These are phyloP conservation scores for Exserohilum turcica DNA, from an alignment of 2,329 filamentous ascomycete species.

Conservation along the genomic window DNA sequence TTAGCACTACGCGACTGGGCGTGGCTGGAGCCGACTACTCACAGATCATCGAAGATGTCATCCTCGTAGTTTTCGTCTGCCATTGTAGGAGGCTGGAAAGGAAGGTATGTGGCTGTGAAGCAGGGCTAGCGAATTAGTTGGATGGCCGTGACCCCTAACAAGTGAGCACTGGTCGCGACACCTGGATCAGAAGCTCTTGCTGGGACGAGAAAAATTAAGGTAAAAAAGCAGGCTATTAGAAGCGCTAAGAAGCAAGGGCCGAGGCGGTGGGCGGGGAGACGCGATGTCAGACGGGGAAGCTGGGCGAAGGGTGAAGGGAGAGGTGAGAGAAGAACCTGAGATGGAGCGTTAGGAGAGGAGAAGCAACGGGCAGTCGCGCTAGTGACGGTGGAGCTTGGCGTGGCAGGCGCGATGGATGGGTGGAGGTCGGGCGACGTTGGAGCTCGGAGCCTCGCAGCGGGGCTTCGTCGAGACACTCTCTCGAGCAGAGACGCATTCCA, in stretches of 20 bases:
- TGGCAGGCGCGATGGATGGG: slow-evolving; percentile 14
- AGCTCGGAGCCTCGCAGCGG: slow-evolving; percentile 24
- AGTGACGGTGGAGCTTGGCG: slow-evolving; percentile 27
- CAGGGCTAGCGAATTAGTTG: background rate
- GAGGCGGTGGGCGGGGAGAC: background rate
- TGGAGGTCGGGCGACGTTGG: slow-evolving; percentile 9
- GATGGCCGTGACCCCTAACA: background rate
- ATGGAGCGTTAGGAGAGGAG: slow-evolving; percentile 28
- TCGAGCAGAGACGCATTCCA: slow-evolving; percentile 5
- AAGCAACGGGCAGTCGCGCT: slow-evolving; percentile 20
- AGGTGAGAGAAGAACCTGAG: slow-evolving; percentile 28
- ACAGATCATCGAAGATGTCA: slow-evolving; percentile 96
- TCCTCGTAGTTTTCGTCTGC: slow-evolving; percentile 87
- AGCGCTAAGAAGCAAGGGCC: background rate
- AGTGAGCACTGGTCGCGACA: background rate
- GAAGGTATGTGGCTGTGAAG: background rate
- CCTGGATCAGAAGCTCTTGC: background rate
- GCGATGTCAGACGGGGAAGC: background rate
- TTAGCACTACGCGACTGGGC: slow-evolving; percentile 14
- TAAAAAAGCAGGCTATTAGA: background rate
- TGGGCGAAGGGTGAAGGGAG: background rate
- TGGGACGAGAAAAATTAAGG: background rate
- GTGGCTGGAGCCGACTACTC: slow-evolving; percentile 49
- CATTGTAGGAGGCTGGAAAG: slow-evolving; percentile 57
- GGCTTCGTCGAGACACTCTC: slow-evolving; percentile 12